phyloP scores from a whole-genome alignment of 2,329 filamentous ascomycete genomes.

The Chaetomiaceae sp. region DNA sequence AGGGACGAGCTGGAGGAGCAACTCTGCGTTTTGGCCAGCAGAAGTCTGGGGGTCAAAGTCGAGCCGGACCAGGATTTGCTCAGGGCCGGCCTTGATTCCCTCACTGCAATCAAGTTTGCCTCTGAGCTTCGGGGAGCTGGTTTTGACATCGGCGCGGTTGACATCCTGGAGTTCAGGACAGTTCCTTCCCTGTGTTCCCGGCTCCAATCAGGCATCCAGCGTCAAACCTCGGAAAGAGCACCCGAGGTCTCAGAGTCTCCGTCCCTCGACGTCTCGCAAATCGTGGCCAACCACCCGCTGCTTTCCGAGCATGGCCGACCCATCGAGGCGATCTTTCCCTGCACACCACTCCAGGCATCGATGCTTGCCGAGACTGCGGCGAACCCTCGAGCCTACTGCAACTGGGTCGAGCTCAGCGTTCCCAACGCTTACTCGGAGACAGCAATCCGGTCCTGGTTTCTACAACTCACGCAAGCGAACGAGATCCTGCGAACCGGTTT shows the following conservation, averaged over 20 bases:
- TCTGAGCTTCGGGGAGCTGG: slow-evolving; percentile 57
- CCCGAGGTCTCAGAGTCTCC: not conserved
- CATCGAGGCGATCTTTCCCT: slow-evolving; percentile 50
- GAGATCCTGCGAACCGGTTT: slow-evolving; percentile 74
- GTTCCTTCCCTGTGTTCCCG: slow-evolving; percentile 29
- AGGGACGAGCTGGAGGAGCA: slow-evolving; percentile 33
- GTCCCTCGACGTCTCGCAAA: not conserved
- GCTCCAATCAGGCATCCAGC: slow-evolving; percentile 6
- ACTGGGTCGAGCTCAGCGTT: slow-evolving; percentile 66
- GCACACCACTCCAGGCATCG: slow-evolving; percentile 69
- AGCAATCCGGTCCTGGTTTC: slow-evolving; percentile 47
- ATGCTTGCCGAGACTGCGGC: slow-evolving; percentile 73
- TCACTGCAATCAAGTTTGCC: slow-evolving; percentile 49
- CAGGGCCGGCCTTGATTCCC: slow-evolving; percentile 38
- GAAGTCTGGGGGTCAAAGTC: slow-evolving; percentile 29
- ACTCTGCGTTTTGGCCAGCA: slow-evolving; percentile 32
- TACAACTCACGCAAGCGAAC: slow-evolving; percentile 49
- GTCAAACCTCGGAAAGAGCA: not conserved
- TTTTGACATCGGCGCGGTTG: slow-evolving; percentile 51
- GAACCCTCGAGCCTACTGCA: slow-evolving; percentile 64
- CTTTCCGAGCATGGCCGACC: slow-evolving; percentile 34
- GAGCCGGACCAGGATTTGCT: slow-evolving; percentile 30
- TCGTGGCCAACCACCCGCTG: not conserved
- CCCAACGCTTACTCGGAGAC: slow-evolving; percentile 32
- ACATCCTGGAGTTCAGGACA: slow-evolving; percentile 56